phyloP scores from a whole-genome alignment of 1,284 basidiomycete species.

The Rhizopogon parksii region DNA sequence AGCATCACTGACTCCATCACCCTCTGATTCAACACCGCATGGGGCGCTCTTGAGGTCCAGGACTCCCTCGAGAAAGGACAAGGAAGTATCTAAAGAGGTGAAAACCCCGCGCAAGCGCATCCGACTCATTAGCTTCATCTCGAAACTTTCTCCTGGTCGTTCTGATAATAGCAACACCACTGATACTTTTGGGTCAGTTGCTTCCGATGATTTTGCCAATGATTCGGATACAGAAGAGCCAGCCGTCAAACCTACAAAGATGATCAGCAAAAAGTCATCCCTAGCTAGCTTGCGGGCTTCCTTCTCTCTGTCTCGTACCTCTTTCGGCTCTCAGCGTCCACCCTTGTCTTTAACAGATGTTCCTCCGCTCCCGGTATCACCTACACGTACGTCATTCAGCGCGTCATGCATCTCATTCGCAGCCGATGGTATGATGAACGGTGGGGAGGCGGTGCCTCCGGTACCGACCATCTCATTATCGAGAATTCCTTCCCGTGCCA shows the following conservation, averaged over 20 bases:
- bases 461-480: constrained; percentile 15
- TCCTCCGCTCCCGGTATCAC: constrained; percentile 24
- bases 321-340: constrained; percentile 25
- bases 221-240: constrained; percentile 19
- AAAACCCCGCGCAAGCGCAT: constrained; percentile 27
- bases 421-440: background rate
- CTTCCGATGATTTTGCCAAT: constrained; percentile 15
- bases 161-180: constrained; percentile 10
- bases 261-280: constrained; percentile 23
- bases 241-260: constrained; percentile 14
- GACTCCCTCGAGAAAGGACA: constrained; percentile 13
- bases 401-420: constrained; percentile 1
- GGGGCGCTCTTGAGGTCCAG: constrained; percentile 1
- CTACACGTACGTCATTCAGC: constrained; percentile 11
- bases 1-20: constrained; percentile 14
- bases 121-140: constrained; percentile 28
- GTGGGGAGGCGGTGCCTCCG: constrained; percentile 4
- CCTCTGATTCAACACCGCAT: constrained; percentile 10
- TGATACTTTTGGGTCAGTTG: background rate
- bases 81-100: constrained; percentile 7
- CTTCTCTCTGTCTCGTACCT: constrained; percentile 27
- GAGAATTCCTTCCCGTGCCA: constrained; percentile 18
- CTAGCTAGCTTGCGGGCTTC: constrained; percentile 25
- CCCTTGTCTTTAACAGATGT: constrained; percentile 16
- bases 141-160: constrained; percentile 25